phyloP scores from a whole-genome alignment of 116 monocot genomes.

The Phalaenopsis hybrid region DNA sequence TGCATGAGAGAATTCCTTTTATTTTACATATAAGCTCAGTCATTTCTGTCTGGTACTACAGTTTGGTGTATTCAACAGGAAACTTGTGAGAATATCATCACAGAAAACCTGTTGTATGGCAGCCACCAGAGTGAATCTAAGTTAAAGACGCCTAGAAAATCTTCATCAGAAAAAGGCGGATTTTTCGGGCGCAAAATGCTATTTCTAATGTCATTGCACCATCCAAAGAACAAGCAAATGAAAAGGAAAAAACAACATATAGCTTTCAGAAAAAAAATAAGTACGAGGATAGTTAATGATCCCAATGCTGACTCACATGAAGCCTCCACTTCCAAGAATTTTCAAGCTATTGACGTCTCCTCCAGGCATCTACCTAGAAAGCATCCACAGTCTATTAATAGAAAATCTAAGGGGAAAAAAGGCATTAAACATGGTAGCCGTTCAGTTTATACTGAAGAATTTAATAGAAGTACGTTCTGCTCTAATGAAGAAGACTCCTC shows the following conservation, averaged over 20 bases:
- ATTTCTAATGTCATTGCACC: slow-evolving; percentile 34
- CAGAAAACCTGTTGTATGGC: slow-evolving; percentile 6
- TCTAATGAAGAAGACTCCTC: neutral
- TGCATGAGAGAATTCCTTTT: neutral
- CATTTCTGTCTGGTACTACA: neutral
- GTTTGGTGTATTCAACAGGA: slow-evolving; percentile 10
- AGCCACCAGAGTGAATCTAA: neutral
- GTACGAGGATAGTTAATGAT: slow-evolving; percentile 9
- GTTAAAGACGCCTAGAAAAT: slow-evolving; percentile 32
- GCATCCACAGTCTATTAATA: slow-evolving; percentile 3
- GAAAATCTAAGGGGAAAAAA: slow-evolving; percentile 2
- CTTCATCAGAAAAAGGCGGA: slow-evolving; percentile 14
- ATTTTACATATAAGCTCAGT: neutral
- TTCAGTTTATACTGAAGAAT: slow-evolving; percentile 2
- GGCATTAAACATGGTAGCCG: slow-evolving; percentile 1
- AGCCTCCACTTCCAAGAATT: slow-evolving; percentile 43
- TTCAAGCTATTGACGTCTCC: slow-evolving; percentile 4
- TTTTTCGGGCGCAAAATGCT: slow-evolving; percentile 51
- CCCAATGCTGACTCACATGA: slow-evolving; percentile 13
- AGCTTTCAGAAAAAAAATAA: slow-evolving; percentile 9
- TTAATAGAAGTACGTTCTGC: neutral
- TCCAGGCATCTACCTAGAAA: slow-evolving; percentile 10
- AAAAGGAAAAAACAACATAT: slow-evolving; percentile 27
- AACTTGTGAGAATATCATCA: slow-evolving; percentile 5
- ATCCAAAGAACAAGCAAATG: slow-evolving; percentile 42